Percentiles rank a stretch among this genome's conserved stretches.
These are phyloP conservation scores for Cichorium intybus DNA, from an alignment of 140 eudicot genomes.

Conservation along the genomic window DNA sequence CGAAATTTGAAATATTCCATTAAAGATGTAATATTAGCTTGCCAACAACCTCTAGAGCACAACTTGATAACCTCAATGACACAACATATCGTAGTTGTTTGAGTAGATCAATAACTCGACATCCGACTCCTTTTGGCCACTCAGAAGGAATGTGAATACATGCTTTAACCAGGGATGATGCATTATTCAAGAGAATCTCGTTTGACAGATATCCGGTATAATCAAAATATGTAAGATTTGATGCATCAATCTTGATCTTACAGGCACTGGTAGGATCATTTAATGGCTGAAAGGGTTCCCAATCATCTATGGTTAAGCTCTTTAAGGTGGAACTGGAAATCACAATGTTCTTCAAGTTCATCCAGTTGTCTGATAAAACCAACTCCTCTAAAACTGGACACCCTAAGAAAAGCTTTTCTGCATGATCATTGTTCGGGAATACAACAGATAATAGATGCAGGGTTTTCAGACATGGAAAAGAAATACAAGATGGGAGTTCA, in stretches of 20 bases:
- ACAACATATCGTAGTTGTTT: slow-evolving; percentile 31
- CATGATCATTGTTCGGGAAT: slow-evolving; percentile 26
- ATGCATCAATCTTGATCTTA: slow-evolving; percentile 36
- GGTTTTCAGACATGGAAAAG: slow-evolving; percentile 42
- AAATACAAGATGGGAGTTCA: slow-evolving; percentile 33
- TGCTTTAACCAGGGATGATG: slow-evolving; percentile 38
- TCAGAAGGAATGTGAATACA: slow-evolving; percentile 31
- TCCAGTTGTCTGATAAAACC: slow-evolving; percentile 39
- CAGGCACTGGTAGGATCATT: slow-evolving; percentile 30
- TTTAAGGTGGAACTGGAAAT: slow-evolving; percentile 39
- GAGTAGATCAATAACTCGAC: slow-evolving; percentile 39
- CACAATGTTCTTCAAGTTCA: slow-evolving; percentile 23
- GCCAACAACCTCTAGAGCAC: slow-evolving; percentile 46
- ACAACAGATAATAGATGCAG: slow-evolving; percentile 41
- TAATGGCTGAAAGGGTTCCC: too few relatives aligned
- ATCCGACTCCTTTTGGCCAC: slow-evolving; percentile 26
- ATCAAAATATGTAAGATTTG: slow-evolving; percentile 29
- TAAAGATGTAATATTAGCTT: not conserved
- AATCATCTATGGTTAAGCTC: slow-evolving; percentile 42
- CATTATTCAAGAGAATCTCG: slow-evolving; percentile 32
- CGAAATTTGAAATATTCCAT: not conserved
- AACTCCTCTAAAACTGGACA: slow-evolving; percentile 48
- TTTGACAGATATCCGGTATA: slow-evolving; percentile 49
- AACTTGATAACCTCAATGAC: slow-evolving; percentile 32
- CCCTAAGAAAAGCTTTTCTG: slow-evolving; percentile 32